Evolutionary conservation across 805 yeast genomes (phyloP).

Genomic region (Ogataea henricii): DNA sequence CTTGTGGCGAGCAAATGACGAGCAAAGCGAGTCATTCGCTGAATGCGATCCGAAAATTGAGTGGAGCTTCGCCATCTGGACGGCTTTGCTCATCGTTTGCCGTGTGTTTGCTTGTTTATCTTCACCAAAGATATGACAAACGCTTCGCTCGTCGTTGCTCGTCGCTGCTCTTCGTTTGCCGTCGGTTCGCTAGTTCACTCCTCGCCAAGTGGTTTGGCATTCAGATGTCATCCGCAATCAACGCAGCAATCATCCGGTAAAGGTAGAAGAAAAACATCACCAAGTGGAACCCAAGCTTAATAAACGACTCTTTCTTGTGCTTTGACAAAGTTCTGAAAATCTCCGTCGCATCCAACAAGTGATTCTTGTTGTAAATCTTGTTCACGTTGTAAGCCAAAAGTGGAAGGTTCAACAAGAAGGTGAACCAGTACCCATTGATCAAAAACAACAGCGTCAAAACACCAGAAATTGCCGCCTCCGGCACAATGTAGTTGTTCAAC

Average conservation of each 20-base stretch:
- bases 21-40: too few species aligned
- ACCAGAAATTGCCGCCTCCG: slow-evolving; percentile 86
- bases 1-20: slow-evolving; percentile 1
- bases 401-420: slow-evolving; percentile 81
- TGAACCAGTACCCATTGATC: slow-evolving; percentile 90
- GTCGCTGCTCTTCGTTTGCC: too few species aligned
- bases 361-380: slow-evolving; percentile 77
- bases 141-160: too few species aligned
- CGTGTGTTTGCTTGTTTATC: too few species aligned
- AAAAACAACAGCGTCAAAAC: slow-evolving; percentile 69
- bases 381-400: slow-evolving; percentile 80
- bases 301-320: slow-evolving; percentile 89
- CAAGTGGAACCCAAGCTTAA: slow-evolving; percentile 88
- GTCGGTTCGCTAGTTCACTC: too few species aligned
- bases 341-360: slow-evolving; percentile 93
- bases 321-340: slow-evolving; percentile 91
- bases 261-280: slow-evolving; percentile 92
- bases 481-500: slow-evolving; percentile 83
- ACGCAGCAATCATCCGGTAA: slow-evolving; percentile 93
- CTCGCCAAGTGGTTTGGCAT: background rate
- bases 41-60: too few species aligned
- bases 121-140: too few species aligned
- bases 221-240: slow-evolving; percentile 65
- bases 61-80: too few species aligned
- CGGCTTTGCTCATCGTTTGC: too few species aligned